These are phyloP conservation scores for Alternaria ventricosa DNA, from an alignment of 2,329 filamentous ascomycete species.

Conservation along the genomic window DNA sequence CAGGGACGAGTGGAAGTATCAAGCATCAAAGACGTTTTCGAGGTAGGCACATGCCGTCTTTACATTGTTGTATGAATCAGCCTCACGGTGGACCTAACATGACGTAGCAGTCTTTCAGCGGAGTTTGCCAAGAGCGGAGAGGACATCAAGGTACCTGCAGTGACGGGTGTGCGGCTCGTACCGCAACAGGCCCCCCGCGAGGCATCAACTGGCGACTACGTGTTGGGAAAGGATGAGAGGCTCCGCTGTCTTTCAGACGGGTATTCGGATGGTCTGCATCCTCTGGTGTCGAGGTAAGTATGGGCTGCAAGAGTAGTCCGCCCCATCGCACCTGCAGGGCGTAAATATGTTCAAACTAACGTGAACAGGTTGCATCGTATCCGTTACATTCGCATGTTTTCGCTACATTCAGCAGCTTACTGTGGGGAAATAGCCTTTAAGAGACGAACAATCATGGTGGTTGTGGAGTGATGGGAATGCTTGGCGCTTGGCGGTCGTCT, in stretches of 20 bases:
- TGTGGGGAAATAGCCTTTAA: not conserved
- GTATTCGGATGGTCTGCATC: not conserved
- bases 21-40: not conserved
- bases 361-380: not conserved
- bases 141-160: not conserved
- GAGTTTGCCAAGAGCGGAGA: not conserved
- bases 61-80: not conserved
- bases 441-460: not conserved
- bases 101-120: not conserved
- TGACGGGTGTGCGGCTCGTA: not conserved
- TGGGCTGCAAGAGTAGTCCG: not conserved
- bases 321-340: not conserved
- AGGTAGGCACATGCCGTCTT: not conserved
- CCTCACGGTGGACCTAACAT: not conserved
- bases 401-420: not conserved
- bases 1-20: not conserved
- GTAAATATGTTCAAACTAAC: not conserved
- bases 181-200: not conserved
- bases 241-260: not conserved
- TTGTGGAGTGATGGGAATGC: not conserved
- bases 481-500: not conserved
- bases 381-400: not conserved
- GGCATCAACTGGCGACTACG: not conserved
- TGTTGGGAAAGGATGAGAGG: not conserved
- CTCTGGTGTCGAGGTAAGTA: not conserved